phyloP scores from a whole-genome alignment of 306 rosid genomes.

The Castanea mollissima region DNA sequence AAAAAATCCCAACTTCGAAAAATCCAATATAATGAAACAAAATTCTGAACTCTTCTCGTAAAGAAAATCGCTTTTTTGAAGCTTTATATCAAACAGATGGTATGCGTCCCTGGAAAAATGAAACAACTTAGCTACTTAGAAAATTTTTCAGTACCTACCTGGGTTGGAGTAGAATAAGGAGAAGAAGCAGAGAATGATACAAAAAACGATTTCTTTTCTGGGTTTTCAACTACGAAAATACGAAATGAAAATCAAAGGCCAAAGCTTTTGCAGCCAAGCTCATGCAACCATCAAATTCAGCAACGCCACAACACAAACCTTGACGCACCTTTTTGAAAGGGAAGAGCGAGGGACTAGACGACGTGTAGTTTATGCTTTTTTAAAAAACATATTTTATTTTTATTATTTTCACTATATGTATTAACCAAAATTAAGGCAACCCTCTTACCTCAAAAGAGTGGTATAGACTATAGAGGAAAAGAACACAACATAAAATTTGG shows the following conservation, averaged over 20 bases:
- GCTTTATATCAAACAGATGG: conserved; percentile 4
- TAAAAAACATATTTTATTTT: too few relatives aligned
- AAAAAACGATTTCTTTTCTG: not conserved
- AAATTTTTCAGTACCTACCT: not conserved
- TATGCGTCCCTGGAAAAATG: not conserved
- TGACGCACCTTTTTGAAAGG: too few relatives aligned
- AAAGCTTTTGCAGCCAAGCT: not conserved
- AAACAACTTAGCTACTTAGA: not conserved
- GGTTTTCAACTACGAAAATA: not conserved
- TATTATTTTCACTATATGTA: too few relatives aligned
- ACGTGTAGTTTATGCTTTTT: too few relatives aligned
- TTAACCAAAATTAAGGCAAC: too few relatives aligned
- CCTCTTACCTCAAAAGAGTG: too few relatives aligned
- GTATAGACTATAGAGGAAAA: too few relatives aligned
- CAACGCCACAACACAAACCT: too few relatives aligned
- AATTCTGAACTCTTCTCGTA: not conserved
- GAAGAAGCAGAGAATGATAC: not conserved
- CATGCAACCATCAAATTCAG: too few relatives aligned
- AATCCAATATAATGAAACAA: not conserved
- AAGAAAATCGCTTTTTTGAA: not conserved
- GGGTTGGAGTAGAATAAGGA: not conserved
- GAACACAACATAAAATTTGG: too few relatives aligned
- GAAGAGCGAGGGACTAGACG: too few relatives aligned
- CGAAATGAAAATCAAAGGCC: not conserved
- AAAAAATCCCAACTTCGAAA: not conserved